A percentile compares a stretch with the other conserved stretches of the same genome.
These are phyloP conservation scores for Aspergillus funiculosus DNA, from an alignment of 495 filamentous ascomycete species.

Conservation along the genomic window DNA sequence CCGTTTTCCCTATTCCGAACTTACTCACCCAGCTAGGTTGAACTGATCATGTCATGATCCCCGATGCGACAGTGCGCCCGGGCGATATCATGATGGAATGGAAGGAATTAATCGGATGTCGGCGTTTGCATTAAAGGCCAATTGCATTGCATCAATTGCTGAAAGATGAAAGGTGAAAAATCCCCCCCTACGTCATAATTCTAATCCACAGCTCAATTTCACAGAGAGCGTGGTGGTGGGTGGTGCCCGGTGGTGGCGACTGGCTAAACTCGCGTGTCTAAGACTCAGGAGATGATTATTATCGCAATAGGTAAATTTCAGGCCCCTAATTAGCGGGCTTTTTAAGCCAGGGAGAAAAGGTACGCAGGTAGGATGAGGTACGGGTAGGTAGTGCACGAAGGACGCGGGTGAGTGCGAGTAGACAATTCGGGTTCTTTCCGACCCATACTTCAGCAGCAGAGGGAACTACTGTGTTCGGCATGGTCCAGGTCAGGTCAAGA, in stretches of 20 bases:
- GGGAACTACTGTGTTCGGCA: slow-evolving; percentile 5
- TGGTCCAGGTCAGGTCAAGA: neutral
- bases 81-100: slow-evolving; percentile 5
- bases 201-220: slow-evolving; percentile 10
- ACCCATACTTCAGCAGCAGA: too few species aligned
- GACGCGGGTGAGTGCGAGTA: slow-evolving; percentile 3
- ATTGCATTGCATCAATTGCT: neutral
- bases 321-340: neutral
- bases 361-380: too few species aligned
- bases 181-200: slow-evolving; percentile 12
- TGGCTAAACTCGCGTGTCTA: slow-evolving; percentile 11
- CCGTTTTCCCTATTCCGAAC: neutral
- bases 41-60: neutral
- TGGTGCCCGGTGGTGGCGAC: slow-evolving; percentile 6
- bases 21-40: neutral
- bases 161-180: too few species aligned
- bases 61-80: too few species aligned
- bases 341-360: neutral
- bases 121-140: neutral
- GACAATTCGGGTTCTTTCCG: neutral
- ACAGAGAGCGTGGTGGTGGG: neutral
- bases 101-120: slow-evolving; percentile 9
- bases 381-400: too few species aligned
- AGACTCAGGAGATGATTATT: neutral
- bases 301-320: neutral